Evolutionary conservation across 2,329 filamentous ascomycete species (phyloP), one percentile per base, ranked within the genome.

Genomic region (Diaporthe vexans): DNA sequence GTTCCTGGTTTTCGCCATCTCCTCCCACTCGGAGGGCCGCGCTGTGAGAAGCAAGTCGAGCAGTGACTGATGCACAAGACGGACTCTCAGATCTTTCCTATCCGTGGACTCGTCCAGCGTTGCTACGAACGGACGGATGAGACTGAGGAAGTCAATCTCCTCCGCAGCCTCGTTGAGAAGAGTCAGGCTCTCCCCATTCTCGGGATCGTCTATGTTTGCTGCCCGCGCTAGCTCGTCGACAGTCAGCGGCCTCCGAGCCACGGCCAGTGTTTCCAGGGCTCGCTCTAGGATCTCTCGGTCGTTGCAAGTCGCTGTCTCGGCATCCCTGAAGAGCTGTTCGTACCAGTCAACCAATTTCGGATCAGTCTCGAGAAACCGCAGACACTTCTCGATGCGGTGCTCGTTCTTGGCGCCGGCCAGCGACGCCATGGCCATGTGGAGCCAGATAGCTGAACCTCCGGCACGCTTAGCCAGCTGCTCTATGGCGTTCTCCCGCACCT

Each of bases 51-150:
- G 46, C 3, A 67, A 21, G 17, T 67, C 61, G 3, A 52, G 26
- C 15, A 67, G 61, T 6, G 61, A 67, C 46, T 67, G 61, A 26
- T 67, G 61, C 46, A 67, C 61, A 10, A 67, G 46, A 13, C 46
- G 61, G 3, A 67, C 61, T 13, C 43, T n/a, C 43, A 29, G 4
- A 37, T 19, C 19, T 10, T 35, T 48, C 13, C 21, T 29, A 37
- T 33, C 13, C 61, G 13, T 15, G 6, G 21, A 26, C 29, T 24
- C 21, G 7, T 15, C 46, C 46, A 52, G 2, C 3, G 21, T 67
- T 19, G 40, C 33, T 21, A 67, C 61, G 6, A 67, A 67, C 46
- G 61, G 46, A 33, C 61, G 61, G 13, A 67, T 13, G 21, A 67
- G 61, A 33, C 46, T 19, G 8, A 52, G 7, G 15, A 67, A 52